Evolutionary conservation across 345 rosid species (phyloP), one percentile per base, ranked within the genome.

Genomic region (Pistacia vera): DNA sequence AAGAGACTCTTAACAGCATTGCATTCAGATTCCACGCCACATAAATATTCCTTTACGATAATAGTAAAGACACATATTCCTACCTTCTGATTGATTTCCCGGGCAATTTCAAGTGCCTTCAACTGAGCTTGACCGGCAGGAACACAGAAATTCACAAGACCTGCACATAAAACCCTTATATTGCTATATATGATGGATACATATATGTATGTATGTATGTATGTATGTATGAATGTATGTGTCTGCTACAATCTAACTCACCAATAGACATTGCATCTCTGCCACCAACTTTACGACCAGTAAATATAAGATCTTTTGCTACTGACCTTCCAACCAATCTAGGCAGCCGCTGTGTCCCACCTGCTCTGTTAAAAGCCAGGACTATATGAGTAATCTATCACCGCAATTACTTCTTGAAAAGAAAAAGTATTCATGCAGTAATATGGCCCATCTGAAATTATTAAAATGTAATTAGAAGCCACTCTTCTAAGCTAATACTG

Each of bases 291-390:
- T 71, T 93, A 78, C 88, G 88, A 51, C 95, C 97, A 3, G 98
- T 92, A 83, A 83, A 90, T 82, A 95, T 90, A 75, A 95, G 90
- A 78, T 95, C 97, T 79, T 93, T 93, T 33, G 99, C 90, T 20
- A 88, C 64, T 33, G 98, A 86, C 73, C 85, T 91, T 67, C 99
- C 99, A 30, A 90, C 91, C 74, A 96, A 81, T 82, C 97, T 89
- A 20, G 97, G 91, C 71, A 92, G 99, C 75, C 97, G 81, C 73
- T 92, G 97, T 48, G 99, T 92, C 78, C 99, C 98, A 75, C 98
- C 97, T 65, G 95, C 97, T 67, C 98, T 96, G 88, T 63, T 67
- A 68, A 79, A 74, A 73, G 71, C 76, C 78, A 57, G 66, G 60
- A 62, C 77, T 71, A 22, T 46, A 63, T 63, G 22, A 46, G 58